Conservation (phyloP, 805 yeast species). For the Saccharomycopsis sp. region DNA sequence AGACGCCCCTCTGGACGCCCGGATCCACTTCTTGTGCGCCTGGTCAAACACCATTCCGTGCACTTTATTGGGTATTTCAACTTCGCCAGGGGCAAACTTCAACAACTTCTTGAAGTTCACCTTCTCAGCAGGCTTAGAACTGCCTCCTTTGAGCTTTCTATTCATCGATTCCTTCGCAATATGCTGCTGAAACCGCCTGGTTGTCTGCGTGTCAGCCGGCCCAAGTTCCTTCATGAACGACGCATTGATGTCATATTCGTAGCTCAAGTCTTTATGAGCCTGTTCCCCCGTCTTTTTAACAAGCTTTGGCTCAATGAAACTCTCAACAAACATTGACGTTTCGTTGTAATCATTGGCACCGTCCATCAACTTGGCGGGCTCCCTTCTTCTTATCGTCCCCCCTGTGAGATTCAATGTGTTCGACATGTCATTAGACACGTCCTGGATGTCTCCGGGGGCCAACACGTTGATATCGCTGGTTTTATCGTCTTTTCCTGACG, state of each 20-base stretch:
- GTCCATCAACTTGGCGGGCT: no score
- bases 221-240: conserved; percentile 19
- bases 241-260: conserved; percentile 20
- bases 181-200: neutral
- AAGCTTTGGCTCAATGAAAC: conserved; percentile 14
- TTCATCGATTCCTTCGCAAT: neutral
- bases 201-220: neutral
- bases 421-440: conserved; percentile 15
- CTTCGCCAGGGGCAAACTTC: conserved; percentile 18
- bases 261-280: neutral
- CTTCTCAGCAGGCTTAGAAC: neutral
- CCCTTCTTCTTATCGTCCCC: conserved; percentile 2
- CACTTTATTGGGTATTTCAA: conserved; percentile 16
- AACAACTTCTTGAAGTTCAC: conserved; percentile 16
- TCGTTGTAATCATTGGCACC: no score
- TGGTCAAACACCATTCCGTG: conserved; percentile 19
- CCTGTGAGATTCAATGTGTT: neutral
- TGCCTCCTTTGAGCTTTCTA: neutral
- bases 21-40: conserved; percentile 11
- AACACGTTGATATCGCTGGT: neutral
- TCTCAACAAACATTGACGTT: conserved; percentile 7
- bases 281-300: neutral
- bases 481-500: neutral
- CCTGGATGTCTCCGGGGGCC: neutral
- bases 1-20: neutral